Base-by-base conservation (phyloP, 2,329 filamentous ascomycete species). In the Colletotrichum graminicola region DNA sequence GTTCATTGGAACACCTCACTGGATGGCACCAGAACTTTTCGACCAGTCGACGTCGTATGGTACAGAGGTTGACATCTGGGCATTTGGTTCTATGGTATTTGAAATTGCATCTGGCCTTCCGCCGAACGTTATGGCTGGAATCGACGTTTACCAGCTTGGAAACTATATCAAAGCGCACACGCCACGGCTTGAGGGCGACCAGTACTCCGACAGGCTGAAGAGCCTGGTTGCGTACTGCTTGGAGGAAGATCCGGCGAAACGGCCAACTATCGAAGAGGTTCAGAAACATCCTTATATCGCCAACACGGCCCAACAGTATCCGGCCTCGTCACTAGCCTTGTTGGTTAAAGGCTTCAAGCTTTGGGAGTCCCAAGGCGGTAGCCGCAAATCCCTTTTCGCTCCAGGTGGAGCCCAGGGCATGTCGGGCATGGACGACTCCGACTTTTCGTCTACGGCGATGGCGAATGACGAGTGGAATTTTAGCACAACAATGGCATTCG, bases 1-100 rank as follows among this genome's bases (percentile, higher is more conserved):
- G 0, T 91, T 95, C 60, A 92, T 95, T 67, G 93, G 93, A 29
- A 96, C 94, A 0, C 91, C 92, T 3, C 91, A 95, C 80, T 96
- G 93, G 92, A 95, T 96, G 93, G 92, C 94, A 0, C 93, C 92
- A 0, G 94, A 96, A 76, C 85, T 95, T 16, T 91, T 93, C 75
- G 89, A 91, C 68, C 85, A 88, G 47, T 84, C 87, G 5, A 85
- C 87, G 12, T 89, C 90, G 6, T 93, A 93, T 77, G 91, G 91
- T 70, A 91, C 90, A 18, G 91, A 92, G 76, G 90, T 92, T 54
- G 93, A 96, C 76, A 94, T 95, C 62, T 96, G 94, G 93, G 93
- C 93, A 2, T 94, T 94, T 78, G 94, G 93, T 1, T 92, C 93
- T 73, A 92, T 94, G 79, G 86, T 94, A 1, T 94, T 90, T 76